These are phyloP conservation scores for Heimioporus sp. DNA, from an alignment of 768 basidiomycete genomes.

Conservation along the genomic window DNA sequence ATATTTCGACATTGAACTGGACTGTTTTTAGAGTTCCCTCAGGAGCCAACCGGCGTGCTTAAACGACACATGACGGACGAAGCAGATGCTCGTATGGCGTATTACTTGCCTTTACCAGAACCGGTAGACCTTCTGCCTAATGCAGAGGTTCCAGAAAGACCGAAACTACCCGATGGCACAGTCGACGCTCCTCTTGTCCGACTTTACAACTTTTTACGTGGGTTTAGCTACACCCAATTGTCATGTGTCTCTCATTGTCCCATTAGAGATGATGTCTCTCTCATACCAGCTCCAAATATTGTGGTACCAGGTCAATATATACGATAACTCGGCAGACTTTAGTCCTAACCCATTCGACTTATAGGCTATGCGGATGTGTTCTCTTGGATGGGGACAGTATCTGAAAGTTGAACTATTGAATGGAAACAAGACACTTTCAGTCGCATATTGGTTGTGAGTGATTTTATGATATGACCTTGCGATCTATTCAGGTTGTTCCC, in stretches of 20 bases:
- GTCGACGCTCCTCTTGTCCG: conserved; percentile 84
- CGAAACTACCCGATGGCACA: conserved; percentile 55
- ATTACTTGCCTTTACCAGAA: conserved; percentile 53
- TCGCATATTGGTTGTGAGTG: conserved; percentile 87
- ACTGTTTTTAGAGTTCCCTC: conserved; percentile 61
- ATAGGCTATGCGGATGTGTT: conserved; percentile 70
- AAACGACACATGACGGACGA: conserved; percentile 71
- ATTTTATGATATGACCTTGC: conserved; percentile 8
- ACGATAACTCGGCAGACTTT: background rate
- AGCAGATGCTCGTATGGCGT: conserved; percentile 64
- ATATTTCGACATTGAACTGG: background rate
- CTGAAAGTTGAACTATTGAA: conserved; percentile 68
- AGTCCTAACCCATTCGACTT: background rate
- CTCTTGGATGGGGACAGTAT: conserved; percentile 84
- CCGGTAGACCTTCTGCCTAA: conserved; percentile 41
- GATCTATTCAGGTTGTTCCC: conserved; percentile 2
- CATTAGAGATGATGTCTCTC: conserved; percentile 82
- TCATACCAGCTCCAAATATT: conserved; percentile 92
- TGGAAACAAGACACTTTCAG: conserved; percentile 63
- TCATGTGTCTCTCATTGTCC: background rate
- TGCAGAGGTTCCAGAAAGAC: conserved; percentile 39
- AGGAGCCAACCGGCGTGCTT: conserved; percentile 57
- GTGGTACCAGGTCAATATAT: conserved; percentile 62
- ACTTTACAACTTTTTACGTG: conserved; percentile 87
- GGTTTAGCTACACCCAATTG: conserved; percentile 26